Evolutionary conservation across 768 basidiomycete genomes (phyloP), one percentile per base, ranked within the genome.

Genomic region (Chalciporus chontae): DNA sequence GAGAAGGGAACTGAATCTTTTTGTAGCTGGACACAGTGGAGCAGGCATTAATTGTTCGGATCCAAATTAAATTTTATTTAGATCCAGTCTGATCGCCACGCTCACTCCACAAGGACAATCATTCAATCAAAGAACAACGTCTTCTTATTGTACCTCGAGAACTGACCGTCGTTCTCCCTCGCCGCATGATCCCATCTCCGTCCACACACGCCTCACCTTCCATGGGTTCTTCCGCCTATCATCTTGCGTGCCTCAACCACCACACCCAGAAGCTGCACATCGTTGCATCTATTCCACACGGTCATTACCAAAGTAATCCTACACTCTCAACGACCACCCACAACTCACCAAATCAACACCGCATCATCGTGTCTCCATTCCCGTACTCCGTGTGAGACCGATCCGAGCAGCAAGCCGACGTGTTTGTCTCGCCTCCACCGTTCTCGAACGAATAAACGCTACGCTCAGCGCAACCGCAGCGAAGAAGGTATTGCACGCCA

Each of bases 331-430:
- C 23, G 4, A 15, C 43, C 29, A 31, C 10, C 29, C 29, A 31
- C 27, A 36, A 48, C 57, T 45, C 50, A 49, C 53, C 43, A 26
- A 31, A 36, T 29, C 31, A 24, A 32, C n/a, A 15, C 21, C 2
- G 7, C 34, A 17, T 59, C 49, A 59, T 17, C 53, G 48, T 43
- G 41, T 37, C 32, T 50, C 54, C 14, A 43, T 27, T 37, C 56
- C 55, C 44, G 52, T 47, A 41, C 67, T 69, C 53, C 80, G 75
- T 15, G 74, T 74, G 21, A 90, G 69, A 0, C 92, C 92, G 50
- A 96, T 95, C 55, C 92, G 76, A 10, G 88, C 93, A 42, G 91
- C 93, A 32, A 96, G 72, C 63, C 86, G 81, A 50, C 88, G 75
- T 45, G 91, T 89, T 47, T 93, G 91, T 54, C 84, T 71, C 19